Evolutionary conservation across 2,329 filamentous ascomycete genomes (phyloP), one percentile per base, ranked within the genome.

Genomic region (Calonectria leucothoes): DNA sequence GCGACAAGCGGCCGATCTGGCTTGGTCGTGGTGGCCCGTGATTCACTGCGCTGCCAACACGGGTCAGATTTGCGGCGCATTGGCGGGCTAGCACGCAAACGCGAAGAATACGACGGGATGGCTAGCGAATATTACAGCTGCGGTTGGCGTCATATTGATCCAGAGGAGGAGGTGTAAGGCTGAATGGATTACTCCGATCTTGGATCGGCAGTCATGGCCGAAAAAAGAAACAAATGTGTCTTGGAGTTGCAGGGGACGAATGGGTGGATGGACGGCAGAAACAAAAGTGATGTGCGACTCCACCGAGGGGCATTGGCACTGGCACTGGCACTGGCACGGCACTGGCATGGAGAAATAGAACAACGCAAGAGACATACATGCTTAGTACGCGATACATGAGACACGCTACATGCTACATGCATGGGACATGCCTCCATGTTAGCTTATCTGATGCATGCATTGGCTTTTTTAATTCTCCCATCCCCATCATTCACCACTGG

Each of bases 281-380:
- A 55, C 12, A 29, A 55, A 10, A 29, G 8, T 20, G 25, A 52
- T 52, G 49, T 15, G 17, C 51, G 29, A 33, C 55, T 61, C 55
- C 55, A 61, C 55, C 35, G 55, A 59, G 55, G 52, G 31, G 52
- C n/a, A n/a, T n/a, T n/a, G n/a, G n/a, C n/a, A n/a, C n/a, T n/a
- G n/a, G n/a, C n/a, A n/a, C n/a, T n/a, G n/a, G n/a, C n/a, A n/a
- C n/a, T n/a, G n/a, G n/a, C n/a, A n/a, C n/a, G n/a, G n/a, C n/a
- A n/a, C n/a, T n/a, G n/a, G n/a, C 52, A 57, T 35, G 17, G 27
- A 35, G 20, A n/a, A n/a, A 59, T 25, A 8, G 15, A 33, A 35
- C 55, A 61, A 37, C 55, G 55, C 33, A 37, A 61, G 39, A 61
- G 55, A 61, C 55, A 61, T 61, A 25, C 55, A 61, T 23, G 6